phyloP scores from a whole-genome alignment of 2,329 filamentous ascomycete species.

The Xylariaceae sp. region DNA sequence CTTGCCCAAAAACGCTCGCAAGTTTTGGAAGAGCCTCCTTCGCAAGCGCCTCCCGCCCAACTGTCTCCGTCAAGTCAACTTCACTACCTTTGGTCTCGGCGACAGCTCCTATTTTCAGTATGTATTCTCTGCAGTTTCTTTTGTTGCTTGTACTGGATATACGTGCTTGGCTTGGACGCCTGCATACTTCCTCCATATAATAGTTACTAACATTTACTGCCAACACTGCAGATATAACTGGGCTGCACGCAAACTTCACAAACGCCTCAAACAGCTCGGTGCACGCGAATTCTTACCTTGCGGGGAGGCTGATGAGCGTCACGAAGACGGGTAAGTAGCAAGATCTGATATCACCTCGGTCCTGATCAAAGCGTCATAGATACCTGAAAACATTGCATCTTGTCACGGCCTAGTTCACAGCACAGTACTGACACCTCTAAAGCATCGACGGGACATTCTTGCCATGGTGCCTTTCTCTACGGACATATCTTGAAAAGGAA shows the following conservation, averaged over 20 bases:
- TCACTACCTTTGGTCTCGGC: slow-evolving; percentile 88
- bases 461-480: slow-evolving; percentile 75
- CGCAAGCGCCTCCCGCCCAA: slow-evolving; percentile 76
- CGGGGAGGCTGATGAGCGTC: slow-evolving; percentile 92
- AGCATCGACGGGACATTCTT: slow-evolving; percentile 81
- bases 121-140: slow-evolving; percentile 36
- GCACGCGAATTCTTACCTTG: slow-evolving; percentile 76
- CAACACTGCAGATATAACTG: slow-evolving; percentile 77
- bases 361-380: not conserved
- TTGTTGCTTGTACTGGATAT: too few species aligned
- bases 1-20: slow-evolving; percentile 80
- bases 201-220: not conserved
- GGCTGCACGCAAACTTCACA: slow-evolving; percentile 86
- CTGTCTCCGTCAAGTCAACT: slow-evolving; percentile 72
- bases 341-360: not conserved
- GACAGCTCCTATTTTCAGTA: slow-evolving; percentile 95
- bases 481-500: slow-evolving; percentile 67
- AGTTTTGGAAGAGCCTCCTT: slow-evolving; percentile 85
- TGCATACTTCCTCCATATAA: not conserved
- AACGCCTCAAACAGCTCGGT: slow-evolving; percentile 82
- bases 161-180: too few species aligned
- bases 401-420: not conserved
- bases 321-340: slow-evolving; percentile 75
- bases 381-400: not conserved
- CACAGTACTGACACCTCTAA: slow-evolving; percentile 13